Conservation (phyloP, 1,284 basidiomycete genomes). For the Leccinum angustisporum region DNA sequence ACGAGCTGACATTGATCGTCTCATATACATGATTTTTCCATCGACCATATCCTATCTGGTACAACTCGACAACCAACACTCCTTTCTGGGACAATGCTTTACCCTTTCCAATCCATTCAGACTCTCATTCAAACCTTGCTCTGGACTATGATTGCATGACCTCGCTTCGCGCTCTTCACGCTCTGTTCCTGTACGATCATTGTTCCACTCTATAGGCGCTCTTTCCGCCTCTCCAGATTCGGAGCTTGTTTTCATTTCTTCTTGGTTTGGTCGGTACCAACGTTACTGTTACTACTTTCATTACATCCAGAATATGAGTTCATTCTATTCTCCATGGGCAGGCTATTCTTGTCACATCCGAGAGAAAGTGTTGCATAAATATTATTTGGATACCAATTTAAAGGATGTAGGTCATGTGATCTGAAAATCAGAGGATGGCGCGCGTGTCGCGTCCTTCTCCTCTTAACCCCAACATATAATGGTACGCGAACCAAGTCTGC, state of each 20-base stretch:
- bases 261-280: constrained; percentile 27
- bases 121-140: constrained; percentile 26
- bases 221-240: constrained; percentile 10
- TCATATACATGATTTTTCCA: constrained; percentile 18
- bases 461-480: constrained; percentile 8
- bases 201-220: constrained; percentile 10
- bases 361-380: background rate
- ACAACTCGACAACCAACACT: constrained; percentile 22
- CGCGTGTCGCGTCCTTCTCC: background rate
- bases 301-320: constrained; percentile 31
- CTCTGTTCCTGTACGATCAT: constrained; percentile 20
- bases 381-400: background rate
- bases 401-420: constrained; percentile 28
- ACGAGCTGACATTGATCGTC: constrained; percentile 21
- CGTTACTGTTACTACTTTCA: constrained; percentile 19
- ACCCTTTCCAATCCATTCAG: constrained; percentile 10
- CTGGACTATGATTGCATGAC: constrained; percentile 32
- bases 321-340: constrained; percentile 13
- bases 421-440: background rate
- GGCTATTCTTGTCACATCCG: no score
- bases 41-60: constrained; percentile 20
- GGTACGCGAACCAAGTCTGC: constrained; percentile 19
- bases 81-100: constrained; percentile 31
- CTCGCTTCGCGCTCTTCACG: constrained; percentile 10
- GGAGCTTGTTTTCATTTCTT: constrained; percentile 18